A percentile compares a stretch with the other conserved stretches of the same genome.
Conservation (phyloP, 2,329 filamentous ascomycete species). For the Ophiostoma sp. region DNA sequence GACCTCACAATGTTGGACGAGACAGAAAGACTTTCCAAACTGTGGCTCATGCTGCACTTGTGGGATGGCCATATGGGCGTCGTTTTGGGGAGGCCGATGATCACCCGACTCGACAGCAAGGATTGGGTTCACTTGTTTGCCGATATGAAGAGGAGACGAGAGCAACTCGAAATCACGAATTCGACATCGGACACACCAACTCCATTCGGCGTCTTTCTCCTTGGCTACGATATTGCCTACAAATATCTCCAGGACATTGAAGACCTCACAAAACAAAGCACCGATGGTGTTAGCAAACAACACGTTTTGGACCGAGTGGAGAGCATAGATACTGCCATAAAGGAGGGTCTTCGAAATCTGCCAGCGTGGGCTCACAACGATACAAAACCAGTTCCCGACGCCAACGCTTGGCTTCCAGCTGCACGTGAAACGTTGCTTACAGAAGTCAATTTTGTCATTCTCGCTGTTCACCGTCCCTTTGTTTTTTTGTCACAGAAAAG, state of each 20-base stretch:
- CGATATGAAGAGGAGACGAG: neutral
- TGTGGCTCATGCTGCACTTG: constrained; percentile 15
- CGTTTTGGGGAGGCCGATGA: constrained; percentile 1
- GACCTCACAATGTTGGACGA: neutral
- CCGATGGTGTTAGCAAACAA: neutral
- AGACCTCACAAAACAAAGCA: neutral
- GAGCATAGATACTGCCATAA: neutral
- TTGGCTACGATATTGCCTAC: constrained; percentile 11
- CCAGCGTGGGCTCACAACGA: constrained; percentile 10
- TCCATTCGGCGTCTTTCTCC: neutral
- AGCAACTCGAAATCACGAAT: neutral
- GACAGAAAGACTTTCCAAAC: neutral
- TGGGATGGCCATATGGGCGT: constrained; percentile 19
- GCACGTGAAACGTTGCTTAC: constrained; percentile 4
- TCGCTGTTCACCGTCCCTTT: constrained; percentile 1
- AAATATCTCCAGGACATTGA: constrained; percentile 9
- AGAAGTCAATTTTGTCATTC: constrained; percentile 8
- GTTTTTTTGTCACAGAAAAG: neutral
- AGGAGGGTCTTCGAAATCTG: neutral
- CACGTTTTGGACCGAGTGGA: neutral
- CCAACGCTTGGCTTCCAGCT: constrained; percentile 1
- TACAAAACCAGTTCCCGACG: too few relatives aligned
- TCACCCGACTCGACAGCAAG: neutral
- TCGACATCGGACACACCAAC: neutral
- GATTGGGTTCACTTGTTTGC: neutral